Percentiles rank a stretch among this genome's conserved stretches.
These are phyloP conservation scores for Globisporangium spinosum DNA, from an alignment of 352 stramenopile species.

Conservation along the genomic window DNA sequence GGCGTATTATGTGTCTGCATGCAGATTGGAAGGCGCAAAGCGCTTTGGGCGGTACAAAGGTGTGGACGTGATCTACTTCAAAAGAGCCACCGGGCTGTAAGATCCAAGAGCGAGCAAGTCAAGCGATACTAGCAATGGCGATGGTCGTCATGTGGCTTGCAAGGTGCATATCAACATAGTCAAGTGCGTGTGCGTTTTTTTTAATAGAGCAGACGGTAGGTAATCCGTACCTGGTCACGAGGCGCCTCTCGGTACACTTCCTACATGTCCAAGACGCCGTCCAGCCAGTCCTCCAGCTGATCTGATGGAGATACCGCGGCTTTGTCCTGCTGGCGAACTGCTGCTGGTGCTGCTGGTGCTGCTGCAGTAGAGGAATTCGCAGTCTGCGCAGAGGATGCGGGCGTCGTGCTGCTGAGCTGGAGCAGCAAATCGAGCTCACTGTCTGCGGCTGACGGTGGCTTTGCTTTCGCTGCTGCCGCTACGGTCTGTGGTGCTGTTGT, in stretches of 20 bases:
- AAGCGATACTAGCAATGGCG: background rate
- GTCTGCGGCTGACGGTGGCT: slow-evolving; percentile 18
- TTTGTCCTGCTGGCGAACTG: background rate
- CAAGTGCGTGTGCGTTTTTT: background rate
- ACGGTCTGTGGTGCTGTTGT: background rate
- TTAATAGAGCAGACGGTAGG: background rate
- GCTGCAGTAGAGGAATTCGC: slow-evolving; percentile 1
- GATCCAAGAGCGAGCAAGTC: background rate
- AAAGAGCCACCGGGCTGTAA: slow-evolving; percentile 19
- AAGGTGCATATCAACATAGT: background rate
- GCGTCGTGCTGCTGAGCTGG: slow-evolving; percentile 26
- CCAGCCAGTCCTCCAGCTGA: slow-evolving; percentile 68
- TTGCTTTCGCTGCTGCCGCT: background rate
- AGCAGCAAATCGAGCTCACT: slow-evolving; percentile 41
- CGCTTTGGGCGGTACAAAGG: slow-evolving; percentile 71
- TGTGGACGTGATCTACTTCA: slow-evolving; percentile 83
- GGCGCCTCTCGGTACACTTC: background rate
- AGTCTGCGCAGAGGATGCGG: slow-evolving; percentile 5
- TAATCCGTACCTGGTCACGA: background rate
- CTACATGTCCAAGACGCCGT: slow-evolving; percentile 58
- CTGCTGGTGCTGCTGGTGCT: background rate
- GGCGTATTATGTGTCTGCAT: background rate
- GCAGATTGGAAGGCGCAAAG: slow-evolving; percentile 65
- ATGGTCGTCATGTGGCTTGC: background rate
- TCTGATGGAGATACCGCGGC: slow-evolving; percentile 18